Percentiles rank a stretch among this genome's conserved stretches.
Conservation (phyloP, 768 basidiomycete genomes). For the Macrolepiota albuminosa region DNA sequence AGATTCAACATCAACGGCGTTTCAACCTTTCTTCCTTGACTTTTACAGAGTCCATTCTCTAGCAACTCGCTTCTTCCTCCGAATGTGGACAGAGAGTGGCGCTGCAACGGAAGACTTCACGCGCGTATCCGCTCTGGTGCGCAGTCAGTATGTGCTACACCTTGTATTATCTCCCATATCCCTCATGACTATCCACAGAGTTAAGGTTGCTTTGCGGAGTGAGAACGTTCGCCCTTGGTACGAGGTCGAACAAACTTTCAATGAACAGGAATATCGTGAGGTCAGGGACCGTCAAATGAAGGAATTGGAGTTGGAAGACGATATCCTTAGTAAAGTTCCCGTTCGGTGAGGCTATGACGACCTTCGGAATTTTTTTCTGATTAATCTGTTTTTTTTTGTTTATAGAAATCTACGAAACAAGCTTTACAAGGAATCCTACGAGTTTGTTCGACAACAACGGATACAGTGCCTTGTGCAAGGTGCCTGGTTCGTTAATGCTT, state of each 20-base stretch:
- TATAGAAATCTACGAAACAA: slow-evolving; percentile 77
- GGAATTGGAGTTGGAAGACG: slow-evolving; percentile 85
- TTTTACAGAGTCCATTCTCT: slow-evolving; percentile 76
- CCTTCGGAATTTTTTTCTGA: not conserved
- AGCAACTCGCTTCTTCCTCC: slow-evolving; percentile 83
- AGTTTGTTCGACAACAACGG: slow-evolving; percentile 85
- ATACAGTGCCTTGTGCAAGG: slow-evolving; percentile 86
- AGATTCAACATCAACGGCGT: slow-evolving; percentile 79
- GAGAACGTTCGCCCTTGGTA: slow-evolving; percentile 80
- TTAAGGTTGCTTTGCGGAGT: slow-evolving; percentile 68
- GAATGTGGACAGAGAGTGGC: slow-evolving; percentile 89
- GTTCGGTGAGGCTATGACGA: slow-evolving; percentile 55
- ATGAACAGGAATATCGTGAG: slow-evolving; percentile 79
- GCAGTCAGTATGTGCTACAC: slow-evolving; percentile 68
- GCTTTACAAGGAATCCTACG: slow-evolving; percentile 85
- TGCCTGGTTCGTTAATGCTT: slow-evolving; percentile 87
- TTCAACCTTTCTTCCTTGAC: slow-evolving; percentile 85
- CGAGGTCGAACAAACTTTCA: slow-evolving; percentile 76
- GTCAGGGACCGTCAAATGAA: slow-evolving; percentile 87
- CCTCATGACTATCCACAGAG: slow-evolving; percentile 28
- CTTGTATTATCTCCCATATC: slow-evolving; percentile 6
- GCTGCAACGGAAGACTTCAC: slow-evolving; percentile 73
- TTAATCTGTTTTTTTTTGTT: not conserved
- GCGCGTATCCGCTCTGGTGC: slow-evolving; percentile 71
- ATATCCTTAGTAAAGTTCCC: slow-evolving; percentile 78